phyloP scores from a whole-genome alignment of 805 yeast species.

The Millerozyma miso region DNA sequence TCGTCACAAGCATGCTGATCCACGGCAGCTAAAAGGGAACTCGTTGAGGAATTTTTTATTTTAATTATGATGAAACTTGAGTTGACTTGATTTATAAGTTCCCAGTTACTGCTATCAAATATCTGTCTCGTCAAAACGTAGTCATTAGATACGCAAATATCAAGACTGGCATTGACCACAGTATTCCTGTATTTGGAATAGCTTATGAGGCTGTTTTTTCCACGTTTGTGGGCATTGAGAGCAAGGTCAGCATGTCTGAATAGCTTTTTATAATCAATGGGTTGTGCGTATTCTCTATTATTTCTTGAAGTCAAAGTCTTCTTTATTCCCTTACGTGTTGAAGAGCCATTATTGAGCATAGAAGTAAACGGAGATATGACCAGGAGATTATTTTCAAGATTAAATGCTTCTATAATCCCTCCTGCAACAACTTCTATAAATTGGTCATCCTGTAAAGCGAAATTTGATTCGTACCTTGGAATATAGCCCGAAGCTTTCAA shows the following conservation, averaged over 20 bases:
- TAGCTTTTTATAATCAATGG: not conserved
- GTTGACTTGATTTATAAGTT: constrained; percentile 57
- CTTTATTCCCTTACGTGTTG: not conserved
- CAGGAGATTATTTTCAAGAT: too few relatives aligned
- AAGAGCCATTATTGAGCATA: not conserved
- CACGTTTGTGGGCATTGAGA: not conserved
- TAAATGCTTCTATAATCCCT: not conserved
- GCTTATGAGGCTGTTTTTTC: not conserved
- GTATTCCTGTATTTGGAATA: not conserved
- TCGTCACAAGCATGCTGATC: constrained; percentile 92
- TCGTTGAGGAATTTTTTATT: not conserved
- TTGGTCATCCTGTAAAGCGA: not conserved
- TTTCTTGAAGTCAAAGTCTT: too few relatives aligned
- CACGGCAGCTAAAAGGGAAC: constrained; percentile 35
- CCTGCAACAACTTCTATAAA: not conserved
- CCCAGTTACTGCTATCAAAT: constrained; percentile 1
- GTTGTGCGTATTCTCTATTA: not conserved
- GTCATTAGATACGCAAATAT: not conserved
- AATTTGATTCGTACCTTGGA: not conserved
- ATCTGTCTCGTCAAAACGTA: not conserved
- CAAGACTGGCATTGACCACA: not conserved
- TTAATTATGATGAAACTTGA: constrained; percentile 56
- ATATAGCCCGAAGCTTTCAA: not conserved
- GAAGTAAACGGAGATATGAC: too few relatives aligned
- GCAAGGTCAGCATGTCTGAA: not conserved